Conservation (phyloP, 768 basidiomycete genomes). For the Phallus indusiatus region DNA sequence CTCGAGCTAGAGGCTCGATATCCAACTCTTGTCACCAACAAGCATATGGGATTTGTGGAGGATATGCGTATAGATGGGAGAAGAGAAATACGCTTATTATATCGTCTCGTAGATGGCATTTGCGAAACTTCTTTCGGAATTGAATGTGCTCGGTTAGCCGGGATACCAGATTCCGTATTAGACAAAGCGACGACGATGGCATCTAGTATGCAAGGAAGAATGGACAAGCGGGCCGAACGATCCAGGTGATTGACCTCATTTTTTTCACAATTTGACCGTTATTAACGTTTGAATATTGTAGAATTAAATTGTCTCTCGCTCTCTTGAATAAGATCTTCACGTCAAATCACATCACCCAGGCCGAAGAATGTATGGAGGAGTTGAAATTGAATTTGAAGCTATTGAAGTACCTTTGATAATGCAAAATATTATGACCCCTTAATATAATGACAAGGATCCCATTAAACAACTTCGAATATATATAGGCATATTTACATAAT, state of each 20-base stretch:
- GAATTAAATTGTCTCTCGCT: neutral
- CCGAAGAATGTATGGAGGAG: neutral
- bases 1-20: conserved; percentile 50
- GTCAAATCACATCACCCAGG: neutral
- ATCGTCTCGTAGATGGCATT: conserved; percentile 60
- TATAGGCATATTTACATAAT: conserved; percentile 9
- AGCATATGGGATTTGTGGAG: conserved; percentile 81
- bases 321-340: neutral
- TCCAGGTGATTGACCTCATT: neutral
- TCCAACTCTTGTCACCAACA: conserved; percentile 55
- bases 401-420: neutral
- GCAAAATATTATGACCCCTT: too few relatives aligned
- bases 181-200: conserved; percentile 45
- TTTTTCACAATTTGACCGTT: neutral
- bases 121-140: conserved; percentile 82
- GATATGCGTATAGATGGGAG: conserved; percentile 61
- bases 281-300: neutral
- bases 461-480: conserved; percentile 12
- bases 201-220: conserved; percentile 35
- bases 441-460: too few relatives aligned
- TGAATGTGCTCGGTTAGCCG: conserved; percentile 85
- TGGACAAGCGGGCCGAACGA: neutral
- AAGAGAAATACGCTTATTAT: conserved; percentile 81
- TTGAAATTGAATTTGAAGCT: neutral
- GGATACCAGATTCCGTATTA: conserved; percentile 64